A percentile compares a stretch with the other conserved stretches of the same genome.
Conservation (phyloP, 164 flowering plant species). For the Vitis riparia region DNA sequence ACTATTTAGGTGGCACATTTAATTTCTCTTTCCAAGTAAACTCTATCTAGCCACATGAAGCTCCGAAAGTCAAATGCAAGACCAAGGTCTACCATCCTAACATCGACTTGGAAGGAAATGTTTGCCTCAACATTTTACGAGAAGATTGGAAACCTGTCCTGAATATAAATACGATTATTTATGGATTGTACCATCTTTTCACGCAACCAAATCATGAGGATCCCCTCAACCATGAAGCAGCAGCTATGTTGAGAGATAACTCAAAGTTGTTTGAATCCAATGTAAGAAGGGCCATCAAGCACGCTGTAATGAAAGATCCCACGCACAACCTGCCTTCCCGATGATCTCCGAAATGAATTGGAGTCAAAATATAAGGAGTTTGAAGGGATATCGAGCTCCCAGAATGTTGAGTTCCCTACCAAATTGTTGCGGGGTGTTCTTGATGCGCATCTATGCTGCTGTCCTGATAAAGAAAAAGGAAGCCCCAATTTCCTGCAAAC, state of each 20-base stretch:
- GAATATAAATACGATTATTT: slow-evolving; percentile 65
- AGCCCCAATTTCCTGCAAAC: too few species aligned
- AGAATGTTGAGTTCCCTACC: slow-evolving; percentile 88
- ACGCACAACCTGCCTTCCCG: slow-evolving; percentile 80
- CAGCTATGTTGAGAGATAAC: slow-evolving; percentile 71
- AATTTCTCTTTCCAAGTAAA: slow-evolving; percentile 63
- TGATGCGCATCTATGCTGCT: slow-evolving; percentile 77
- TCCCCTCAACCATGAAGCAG: slow-evolving; percentile 79
- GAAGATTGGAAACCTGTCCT: slow-evolving; percentile 91
- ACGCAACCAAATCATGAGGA: slow-evolving; percentile 79
- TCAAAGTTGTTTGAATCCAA: slow-evolving; percentile 63
- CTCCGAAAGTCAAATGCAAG: slow-evolving; percentile 84
- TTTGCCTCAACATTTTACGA: slow-evolving; percentile 77
- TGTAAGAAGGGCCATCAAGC: slow-evolving; percentile 61
- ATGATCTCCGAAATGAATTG: slow-evolving; percentile 80
- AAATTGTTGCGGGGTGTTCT: slow-evolving; percentile 69
- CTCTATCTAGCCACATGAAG: slow-evolving; percentile 69
- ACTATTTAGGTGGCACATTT: slow-evolving; percentile 56
- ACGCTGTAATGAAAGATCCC: too few species aligned
- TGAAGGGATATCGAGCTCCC: slow-evolving; percentile 57
- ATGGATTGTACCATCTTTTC: slow-evolving; percentile 71
- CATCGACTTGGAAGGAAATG: slow-evolving; percentile 81
- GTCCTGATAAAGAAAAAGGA: slow-evolving; percentile 80
- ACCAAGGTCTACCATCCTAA: slow-evolving; percentile 91
- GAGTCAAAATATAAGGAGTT: slow-evolving; percentile 73